Percentiles rank a stretch among this genome's conserved stretches.
These are phyloP conservation scores for Saccharomycopsis sp. DNA, from an alignment of 805 yeast genomes.

Conservation along the genomic window DNA sequence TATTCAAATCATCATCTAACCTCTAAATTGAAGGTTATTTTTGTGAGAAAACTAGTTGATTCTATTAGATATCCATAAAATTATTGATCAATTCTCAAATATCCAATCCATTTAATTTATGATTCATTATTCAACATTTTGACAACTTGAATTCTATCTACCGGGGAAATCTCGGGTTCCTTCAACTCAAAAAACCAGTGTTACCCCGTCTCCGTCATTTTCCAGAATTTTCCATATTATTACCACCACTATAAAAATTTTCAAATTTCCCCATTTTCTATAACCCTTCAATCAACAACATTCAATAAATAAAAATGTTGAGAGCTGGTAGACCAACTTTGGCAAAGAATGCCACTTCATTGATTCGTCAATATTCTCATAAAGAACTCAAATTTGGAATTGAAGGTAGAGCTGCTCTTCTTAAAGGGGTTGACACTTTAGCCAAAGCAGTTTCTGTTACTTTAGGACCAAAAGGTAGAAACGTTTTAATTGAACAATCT, in stretches of 20 bases:
- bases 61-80: too few species aligned
- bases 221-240: neutral
- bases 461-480: constrained; percentile 96
- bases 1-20: too few species aligned
- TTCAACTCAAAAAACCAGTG: too few species aligned
- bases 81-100: too few species aligned
- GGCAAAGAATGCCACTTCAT: constrained; percentile 3
- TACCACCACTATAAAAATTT: neutral
- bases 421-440: constrained; percentile 87
- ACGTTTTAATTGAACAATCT: constrained; percentile 91
- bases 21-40: too few species aligned
- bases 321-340: constrained; percentile 18
- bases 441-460: constrained; percentile 97
- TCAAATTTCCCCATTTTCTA: neutral
- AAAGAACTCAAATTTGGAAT: constrained; percentile 95
- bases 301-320: constrained; percentile 17
- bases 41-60: too few species aligned
- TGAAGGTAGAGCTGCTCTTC: constrained; percentile 90
- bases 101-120: too few species aligned
- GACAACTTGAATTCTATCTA: too few species aligned
- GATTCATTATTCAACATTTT: too few species aligned
- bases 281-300: too few species aligned
- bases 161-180: too few species aligned
- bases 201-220: neutral
- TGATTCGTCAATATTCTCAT: constrained; percentile 35